A percentile compares a stretch with the other conserved stretches of the same genome.
Evolutionary conservation across 106 monocot species (phyloP).

Genomic region (Apostasia ramifera): DNA sequence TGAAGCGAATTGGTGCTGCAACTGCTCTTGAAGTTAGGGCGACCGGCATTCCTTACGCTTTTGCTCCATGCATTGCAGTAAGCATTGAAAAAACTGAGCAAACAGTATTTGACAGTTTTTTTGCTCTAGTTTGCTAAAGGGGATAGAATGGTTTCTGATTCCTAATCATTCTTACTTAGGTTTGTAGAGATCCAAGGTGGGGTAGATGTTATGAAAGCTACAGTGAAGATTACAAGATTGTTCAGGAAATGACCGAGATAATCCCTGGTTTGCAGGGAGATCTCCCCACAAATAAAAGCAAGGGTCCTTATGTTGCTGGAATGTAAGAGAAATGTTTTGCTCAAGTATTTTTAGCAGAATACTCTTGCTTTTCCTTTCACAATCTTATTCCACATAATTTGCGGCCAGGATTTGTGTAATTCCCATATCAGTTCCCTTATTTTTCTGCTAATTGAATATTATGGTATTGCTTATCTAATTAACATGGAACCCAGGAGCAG

Average conservation of each 20-base stretch:
- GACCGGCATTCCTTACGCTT: constrained; percentile 65
- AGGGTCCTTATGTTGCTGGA: constrained; percentile 59
- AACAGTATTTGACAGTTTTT: background rate
- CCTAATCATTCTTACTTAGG: constrained; percentile 19
- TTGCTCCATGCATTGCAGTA: constrained; percentile 84
- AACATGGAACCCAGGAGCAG: too few species aligned
- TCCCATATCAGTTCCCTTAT: too few species aligned
- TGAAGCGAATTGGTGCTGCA: constrained; percentile 67
- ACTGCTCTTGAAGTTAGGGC: constrained; percentile 87
- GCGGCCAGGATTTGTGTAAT: too few species aligned
- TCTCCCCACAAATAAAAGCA: constrained; percentile 26
- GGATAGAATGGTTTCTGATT: background rate
- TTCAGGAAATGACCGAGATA: constrained; percentile 61
- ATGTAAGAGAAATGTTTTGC: constrained; percentile 26
- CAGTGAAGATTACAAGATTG: constrained; percentile 58
- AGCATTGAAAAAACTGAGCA: background rate
- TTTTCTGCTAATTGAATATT: too few species aligned
- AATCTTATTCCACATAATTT: too few species aligned
- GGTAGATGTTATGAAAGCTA: constrained; percentile 83
- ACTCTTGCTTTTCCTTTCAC: too few species aligned
- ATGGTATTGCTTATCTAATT: too few species aligned
- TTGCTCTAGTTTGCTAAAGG: background rate
- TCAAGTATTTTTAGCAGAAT: too few species aligned
- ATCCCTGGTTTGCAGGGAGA: constrained; percentile 73
- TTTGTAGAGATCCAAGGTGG: constrained; percentile 81